These are phyloP conservation scores for Pulveroboletus sp. DNA, from an alignment of 768 basidiomycete species.

Conservation along the genomic window DNA sequence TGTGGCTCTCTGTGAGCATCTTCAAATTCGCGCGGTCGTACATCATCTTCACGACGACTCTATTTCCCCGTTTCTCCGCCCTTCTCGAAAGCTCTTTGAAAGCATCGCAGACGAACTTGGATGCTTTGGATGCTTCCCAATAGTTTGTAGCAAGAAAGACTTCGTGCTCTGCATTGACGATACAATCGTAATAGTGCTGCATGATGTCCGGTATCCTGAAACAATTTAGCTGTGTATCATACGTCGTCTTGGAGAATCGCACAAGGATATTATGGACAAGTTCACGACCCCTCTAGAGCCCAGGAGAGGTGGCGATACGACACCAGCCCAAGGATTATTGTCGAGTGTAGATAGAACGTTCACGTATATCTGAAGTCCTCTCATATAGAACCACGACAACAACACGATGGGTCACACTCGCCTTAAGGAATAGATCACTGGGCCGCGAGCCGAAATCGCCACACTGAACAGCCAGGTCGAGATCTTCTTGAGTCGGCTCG, in stretches of 20 bases:
- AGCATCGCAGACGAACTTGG: constrained; percentile 46
- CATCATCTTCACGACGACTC: constrained; percentile 60
- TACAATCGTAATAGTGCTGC: constrained; percentile 60
- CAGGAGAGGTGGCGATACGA: constrained; percentile 60
- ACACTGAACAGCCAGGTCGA: constrained; percentile 44
- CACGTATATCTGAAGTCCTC: constrained; percentile 46
- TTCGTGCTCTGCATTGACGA: constrained; percentile 57
- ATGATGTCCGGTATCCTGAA: constrained; percentile 66
- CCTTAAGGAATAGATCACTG: constrained; percentile 58
- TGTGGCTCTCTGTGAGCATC: constrained; percentile 44
- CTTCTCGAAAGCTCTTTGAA: constrained; percentile 48
- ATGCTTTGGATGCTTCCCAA: constrained; percentile 49
- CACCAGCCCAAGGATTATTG: constrained; percentile 47
- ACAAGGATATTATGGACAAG: constrained; percentile 55
- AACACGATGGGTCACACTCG: constrained; percentile 20
- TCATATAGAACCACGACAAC: background rate
- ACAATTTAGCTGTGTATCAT: constrained; percentile 7
- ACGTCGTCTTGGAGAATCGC: constrained; percentile 11
- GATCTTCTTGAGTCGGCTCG: constrained; percentile 36
- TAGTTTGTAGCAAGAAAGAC: constrained; percentile 67
- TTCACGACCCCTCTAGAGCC: constrained; percentile 61
- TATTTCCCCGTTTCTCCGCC: constrained; percentile 40
- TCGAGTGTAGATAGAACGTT: constrained; percentile 59
- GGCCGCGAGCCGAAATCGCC: constrained; percentile 51
- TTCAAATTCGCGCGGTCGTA: constrained; percentile 63